Base-by-base conservation (phyloP, 2,329 filamentous ascomycete genomes). In the Talaromyces marneffei region DNA sequence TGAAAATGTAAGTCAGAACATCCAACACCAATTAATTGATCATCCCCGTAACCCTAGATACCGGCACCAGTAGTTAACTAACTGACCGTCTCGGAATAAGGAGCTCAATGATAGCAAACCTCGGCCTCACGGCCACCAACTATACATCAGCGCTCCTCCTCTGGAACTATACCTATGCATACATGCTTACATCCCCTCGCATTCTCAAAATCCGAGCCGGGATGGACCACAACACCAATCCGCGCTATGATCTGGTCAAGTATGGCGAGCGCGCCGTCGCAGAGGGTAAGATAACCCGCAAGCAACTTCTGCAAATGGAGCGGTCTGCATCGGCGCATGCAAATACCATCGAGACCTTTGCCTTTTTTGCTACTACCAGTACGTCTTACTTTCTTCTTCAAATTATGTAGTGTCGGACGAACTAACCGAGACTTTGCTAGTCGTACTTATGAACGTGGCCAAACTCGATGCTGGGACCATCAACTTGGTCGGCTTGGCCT, bases 171-270 rank as follows among this genome's bases (percentile, higher is more conserved):
- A 6, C 79, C 62, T 78, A 73, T 67, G 76, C 78, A 9, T 81
- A 82, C 70, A 72, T 70, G 14, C 18, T 78, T 9, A 70, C 80
- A 29, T 76, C 78, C 37, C 73, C 78, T 1, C 77, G 79, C n/a
- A 70, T 71, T 6, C 69, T 75, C 18, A 82, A 81, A 62, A 67
- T 75, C 61, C 67, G 65, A 60, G 75, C 75, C 67, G 74, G 75
- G 27, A 67, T 81, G 63, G 80, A 82, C 69, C 79, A 82, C 69
- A 77, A 82, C 50, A 72, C 68, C 23, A 76, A 73, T 40, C 80
- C 80, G 0, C 74, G 80, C 23, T 71, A 80, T 62, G 80, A 82
- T 65, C 68, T 82, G 2, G 65, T 61, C 56, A 79, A 78, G 65
- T 81, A 79, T 66, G 79, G 79, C 57, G 73, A 76, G 2, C 68